Base-by-base conservation (phyloP, 192 early-diverging fungal genomes). In the Obelidium mucronatum region DNA sequence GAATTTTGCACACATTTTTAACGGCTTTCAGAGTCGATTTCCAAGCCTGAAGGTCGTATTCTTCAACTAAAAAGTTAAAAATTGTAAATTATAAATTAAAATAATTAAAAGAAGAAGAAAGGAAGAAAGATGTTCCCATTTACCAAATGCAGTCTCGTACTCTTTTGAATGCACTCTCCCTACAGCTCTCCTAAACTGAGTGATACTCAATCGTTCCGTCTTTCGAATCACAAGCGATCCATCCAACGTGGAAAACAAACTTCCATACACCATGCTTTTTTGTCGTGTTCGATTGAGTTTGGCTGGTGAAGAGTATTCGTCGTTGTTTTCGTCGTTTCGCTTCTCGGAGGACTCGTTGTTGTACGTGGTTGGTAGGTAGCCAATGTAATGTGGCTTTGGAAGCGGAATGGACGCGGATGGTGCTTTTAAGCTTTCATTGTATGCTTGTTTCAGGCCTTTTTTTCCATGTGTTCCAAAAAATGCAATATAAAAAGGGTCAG, bases 1-100 rank as follows among this genome's bases (percentile, higher is more conserved):
- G 79, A 11, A 93, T 81, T 54, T 91, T 87, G n/a, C 94, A 96
- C 3, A 95, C 82, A 11, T 85, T 84, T 77, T 93, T 91, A 37
- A 96, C 90, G 28, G 93, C 79, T 0, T 85, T 83, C 11, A 88
- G 74, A 11, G 87, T 92, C 1, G 91, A 88, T 59, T 90, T 87
- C 92, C 95, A 96, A 33, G 85, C 79, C 69, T 91, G 91, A 15
- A 92, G 73, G 40, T 92, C 88, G 11, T 84, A 75, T 5, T 91
- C 90, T 55, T 90, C 87, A 24, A 77, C 91, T 90, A n/a, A n/a
- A n/a, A n/a, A n/a, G 40, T 48, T 24, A 26, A 36, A 4, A 53
- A 31, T 67, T 67, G 1, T 58, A 11, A 58, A 44, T 35, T 19
- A 22, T 30, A 48, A 30, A 61, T 35, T 15, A 70, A 55, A 19